phyloP scores from a whole-genome alignment of 2,329 filamentous ascomycete species.

The Epichloe typhina region DNA sequence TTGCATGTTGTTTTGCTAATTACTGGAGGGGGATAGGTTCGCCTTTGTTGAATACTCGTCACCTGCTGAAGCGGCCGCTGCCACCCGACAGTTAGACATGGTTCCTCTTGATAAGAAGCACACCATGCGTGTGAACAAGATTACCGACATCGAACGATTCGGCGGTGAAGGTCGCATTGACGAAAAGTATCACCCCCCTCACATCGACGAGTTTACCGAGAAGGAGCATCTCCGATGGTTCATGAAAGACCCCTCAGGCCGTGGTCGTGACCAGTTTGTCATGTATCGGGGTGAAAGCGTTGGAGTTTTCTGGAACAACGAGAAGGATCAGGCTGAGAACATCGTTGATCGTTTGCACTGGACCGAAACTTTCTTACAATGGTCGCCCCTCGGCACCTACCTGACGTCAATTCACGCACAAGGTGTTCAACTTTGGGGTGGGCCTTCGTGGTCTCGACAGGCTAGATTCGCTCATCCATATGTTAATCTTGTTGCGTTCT shows the following conservation, averaged over 20 bases:
- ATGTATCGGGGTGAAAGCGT: constrained; percentile 89
- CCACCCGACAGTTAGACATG: constrained; percentile 76
- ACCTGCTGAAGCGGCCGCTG: constrained; percentile 75
- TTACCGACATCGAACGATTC: constrained; percentile 94
- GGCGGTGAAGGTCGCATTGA: constrained; percentile 87
- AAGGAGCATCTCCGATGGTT: constrained; percentile 93
- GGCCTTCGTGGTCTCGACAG: constrained; percentile 75
- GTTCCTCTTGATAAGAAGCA: constrained; percentile 93
- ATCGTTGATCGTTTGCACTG: constrained; percentile 89
- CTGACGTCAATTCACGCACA: constrained; percentile 90
- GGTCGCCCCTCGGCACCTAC: constrained; percentile 90
- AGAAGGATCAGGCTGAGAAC: constrained; percentile 75
- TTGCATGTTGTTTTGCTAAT: neutral
- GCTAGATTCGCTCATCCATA: constrained; percentile 91
- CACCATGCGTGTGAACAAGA: constrained; percentile 89
- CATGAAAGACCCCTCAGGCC: constrained; percentile 65
- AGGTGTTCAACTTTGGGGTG: constrained; percentile 95
- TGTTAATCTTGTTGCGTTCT: constrained; percentile 94
- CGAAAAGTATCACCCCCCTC: constrained; percentile 79
- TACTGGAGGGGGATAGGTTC: constrained; percentile 43
- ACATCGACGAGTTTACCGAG: constrained; percentile 74
- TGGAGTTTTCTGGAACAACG: constrained; percentile 97
- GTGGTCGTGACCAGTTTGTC: constrained; percentile 87
- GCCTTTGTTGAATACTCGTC: constrained; percentile 96
- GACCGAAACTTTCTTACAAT: constrained; percentile 97